Conservation (phyloP, 257 asterid species). For the Solanum sejunctum region DNA sequence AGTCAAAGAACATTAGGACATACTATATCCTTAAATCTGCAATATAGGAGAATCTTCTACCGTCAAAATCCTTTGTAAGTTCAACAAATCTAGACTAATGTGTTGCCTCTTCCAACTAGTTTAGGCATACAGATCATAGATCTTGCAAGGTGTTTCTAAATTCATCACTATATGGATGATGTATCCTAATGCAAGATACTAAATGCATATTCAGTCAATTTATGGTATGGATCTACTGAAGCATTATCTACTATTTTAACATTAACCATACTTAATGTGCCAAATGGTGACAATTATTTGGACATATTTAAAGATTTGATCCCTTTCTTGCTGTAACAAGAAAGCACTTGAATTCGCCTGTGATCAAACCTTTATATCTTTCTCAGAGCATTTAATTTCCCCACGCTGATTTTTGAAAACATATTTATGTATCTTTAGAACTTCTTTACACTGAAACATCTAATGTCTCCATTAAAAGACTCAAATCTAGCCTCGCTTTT, state of each 20-base stretch:
- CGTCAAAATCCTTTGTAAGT: neutral
- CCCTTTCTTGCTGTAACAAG: neutral
- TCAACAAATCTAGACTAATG: neutral
- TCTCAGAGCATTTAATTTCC: neutral
- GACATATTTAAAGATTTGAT: neutral
- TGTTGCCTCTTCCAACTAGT: neutral
- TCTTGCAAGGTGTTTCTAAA: neutral
- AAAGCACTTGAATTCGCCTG: neutral
- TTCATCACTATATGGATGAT: neutral
- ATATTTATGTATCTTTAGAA: neutral
- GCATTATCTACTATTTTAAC: neutral
- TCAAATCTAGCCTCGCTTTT: neutral
- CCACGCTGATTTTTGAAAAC: neutral
- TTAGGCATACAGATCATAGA: neutral
- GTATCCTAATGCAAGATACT: neutral
- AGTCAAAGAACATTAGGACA: neutral
- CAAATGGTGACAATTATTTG: neutral
- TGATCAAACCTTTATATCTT: neutral
- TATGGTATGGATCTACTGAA: neutral
- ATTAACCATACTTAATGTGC: neutral
- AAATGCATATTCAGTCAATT: neutral
- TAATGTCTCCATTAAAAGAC: neutral
- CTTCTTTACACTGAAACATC: neutral
- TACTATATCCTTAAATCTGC: neutral
- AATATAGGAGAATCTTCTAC: neutral